phyloP scores from a whole-genome alignment of 2,329 filamentous ascomycete genomes.

The Claviceps spartinae region DNA sequence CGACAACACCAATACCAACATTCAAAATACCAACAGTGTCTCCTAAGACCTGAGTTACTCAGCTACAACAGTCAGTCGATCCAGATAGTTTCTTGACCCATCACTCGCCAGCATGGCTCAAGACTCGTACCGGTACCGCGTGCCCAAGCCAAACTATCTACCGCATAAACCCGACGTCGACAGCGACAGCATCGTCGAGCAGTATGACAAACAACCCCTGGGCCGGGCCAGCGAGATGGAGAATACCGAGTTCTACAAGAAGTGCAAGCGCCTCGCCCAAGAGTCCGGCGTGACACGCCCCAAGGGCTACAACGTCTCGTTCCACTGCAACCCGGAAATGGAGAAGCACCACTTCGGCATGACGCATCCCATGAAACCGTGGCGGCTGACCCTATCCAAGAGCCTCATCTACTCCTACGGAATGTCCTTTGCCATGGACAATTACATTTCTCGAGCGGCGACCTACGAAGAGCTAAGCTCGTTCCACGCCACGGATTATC shows the following conservation, averaged over 20 bases:
- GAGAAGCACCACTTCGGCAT: slow-evolving; percentile 95
- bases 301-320: slow-evolving; percentile 82
- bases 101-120: slow-evolving; percentile 19
- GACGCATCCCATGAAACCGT: slow-evolving; percentile 98
- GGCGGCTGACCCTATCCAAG: slow-evolving; percentile 90
- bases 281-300: slow-evolving; percentile 63
- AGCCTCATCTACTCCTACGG: slow-evolving; percentile 90
- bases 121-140: slow-evolving; percentile 37
- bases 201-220: slow-evolving; percentile 35
- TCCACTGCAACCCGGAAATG: slow-evolving; percentile 88
- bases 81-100: background rate
- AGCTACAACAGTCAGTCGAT: too few species aligned
- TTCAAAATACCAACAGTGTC: background rate
- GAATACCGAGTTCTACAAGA: slow-evolving; percentile 42
- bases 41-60: background rate
- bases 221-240: slow-evolving; percentile 38
- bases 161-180: slow-evolving; percentile 40
- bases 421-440: slow-evolving; percentile 93
- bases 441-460: slow-evolving; percentile 72
- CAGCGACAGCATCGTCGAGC: slow-evolving; percentile 38
- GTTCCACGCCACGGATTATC: slow-evolving; percentile 81
- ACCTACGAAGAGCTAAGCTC: slow-evolving; percentile 75
- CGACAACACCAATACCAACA: background rate
- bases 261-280: slow-evolving; percentile 42
- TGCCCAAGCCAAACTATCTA: slow-evolving; percentile 47